phyloP scores from a whole-genome alignment of 768 basidiomycete species.

The Auriscalpium microsporum region DNA sequence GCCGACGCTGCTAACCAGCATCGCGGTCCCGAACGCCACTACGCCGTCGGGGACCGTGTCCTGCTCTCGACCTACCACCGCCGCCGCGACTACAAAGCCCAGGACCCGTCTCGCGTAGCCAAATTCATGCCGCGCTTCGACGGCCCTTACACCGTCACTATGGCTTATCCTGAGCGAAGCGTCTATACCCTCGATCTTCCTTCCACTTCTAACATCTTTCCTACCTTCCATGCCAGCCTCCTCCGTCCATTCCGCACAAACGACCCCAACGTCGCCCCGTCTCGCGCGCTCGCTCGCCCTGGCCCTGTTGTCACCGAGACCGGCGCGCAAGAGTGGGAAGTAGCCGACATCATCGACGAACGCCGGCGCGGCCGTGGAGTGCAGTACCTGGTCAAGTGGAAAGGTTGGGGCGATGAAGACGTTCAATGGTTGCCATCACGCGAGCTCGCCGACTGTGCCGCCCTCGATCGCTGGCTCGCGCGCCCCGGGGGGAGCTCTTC shows the following conservation, averaged over 20 bases:
- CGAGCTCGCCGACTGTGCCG: too few species aligned
- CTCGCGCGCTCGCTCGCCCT: background rate
- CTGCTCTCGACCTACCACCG: too few species aligned
- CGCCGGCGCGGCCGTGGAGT: background rate
- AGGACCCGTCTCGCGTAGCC: too few species aligned
- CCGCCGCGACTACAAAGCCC: too few species aligned
- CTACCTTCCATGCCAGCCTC: too few species aligned
- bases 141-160: conserved; percentile 16
- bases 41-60: conserved; percentile 14
- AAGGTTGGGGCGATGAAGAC: background rate
- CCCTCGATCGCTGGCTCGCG: too few species aligned
- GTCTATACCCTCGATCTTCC: conserved; percentile 10
- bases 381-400: background rate
- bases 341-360: background rate
- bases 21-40: conserved; percentile 16
- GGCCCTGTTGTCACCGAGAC: background rate
- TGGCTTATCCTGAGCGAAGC: conserved; percentile 11
- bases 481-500: too few species aligned
- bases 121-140: conserved; percentile 19
- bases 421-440: too few species aligned
- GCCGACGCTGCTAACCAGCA: background rate
- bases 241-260: background rate
- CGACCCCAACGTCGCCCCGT: background rate
- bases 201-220: background rate
- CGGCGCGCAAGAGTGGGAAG: background rate